Conservation (phyloP, 345 rosid species). For the Cochlearia excelsa region DNA sequence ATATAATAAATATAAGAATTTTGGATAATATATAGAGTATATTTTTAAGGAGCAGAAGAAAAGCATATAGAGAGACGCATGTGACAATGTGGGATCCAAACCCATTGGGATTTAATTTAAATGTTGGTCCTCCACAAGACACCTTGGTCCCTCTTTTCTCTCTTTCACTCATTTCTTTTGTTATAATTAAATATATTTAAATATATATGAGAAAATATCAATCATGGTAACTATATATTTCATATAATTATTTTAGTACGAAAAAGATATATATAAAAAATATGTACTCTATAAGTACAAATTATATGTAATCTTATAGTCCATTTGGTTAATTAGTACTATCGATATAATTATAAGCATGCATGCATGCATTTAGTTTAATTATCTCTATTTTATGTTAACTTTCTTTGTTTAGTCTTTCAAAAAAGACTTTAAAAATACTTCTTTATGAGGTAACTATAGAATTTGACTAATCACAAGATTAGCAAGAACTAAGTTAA, state of each 20-base stretch:
- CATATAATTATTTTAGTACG: constrained; percentile 24
- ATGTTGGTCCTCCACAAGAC: constrained; percentile 57
- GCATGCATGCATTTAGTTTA: background rate
- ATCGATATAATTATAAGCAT: background rate
- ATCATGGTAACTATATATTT: constrained; percentile 18
- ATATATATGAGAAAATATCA: constrained; percentile 23
- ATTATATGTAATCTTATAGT: constrained; percentile 18
- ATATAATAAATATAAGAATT: constrained; percentile 7
- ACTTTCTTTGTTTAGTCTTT: constrained; percentile 1
- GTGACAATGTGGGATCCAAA: constrained; percentile 60
- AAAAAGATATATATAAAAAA: constrained; percentile 6
- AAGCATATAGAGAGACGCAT: constrained; percentile 30
- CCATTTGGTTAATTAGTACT: constrained; percentile 1
- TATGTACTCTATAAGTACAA: constrained; percentile 32
- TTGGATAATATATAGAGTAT: background rate
- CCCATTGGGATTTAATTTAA: constrained; percentile 41
- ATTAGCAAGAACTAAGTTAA: too few species aligned
- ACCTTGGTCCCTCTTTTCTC: constrained; percentile 50
- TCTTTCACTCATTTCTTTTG: background rate
- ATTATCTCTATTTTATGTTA: background rate
- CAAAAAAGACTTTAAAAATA: background rate
- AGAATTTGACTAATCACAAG: background rate
- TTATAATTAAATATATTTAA: background rate
- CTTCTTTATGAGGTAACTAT: background rate
- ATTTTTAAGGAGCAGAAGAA: constrained; percentile 32